phyloP scores from a whole-genome alignment of 129 eudicot genomes.

The Chrysanthemum makinoi region DNA sequence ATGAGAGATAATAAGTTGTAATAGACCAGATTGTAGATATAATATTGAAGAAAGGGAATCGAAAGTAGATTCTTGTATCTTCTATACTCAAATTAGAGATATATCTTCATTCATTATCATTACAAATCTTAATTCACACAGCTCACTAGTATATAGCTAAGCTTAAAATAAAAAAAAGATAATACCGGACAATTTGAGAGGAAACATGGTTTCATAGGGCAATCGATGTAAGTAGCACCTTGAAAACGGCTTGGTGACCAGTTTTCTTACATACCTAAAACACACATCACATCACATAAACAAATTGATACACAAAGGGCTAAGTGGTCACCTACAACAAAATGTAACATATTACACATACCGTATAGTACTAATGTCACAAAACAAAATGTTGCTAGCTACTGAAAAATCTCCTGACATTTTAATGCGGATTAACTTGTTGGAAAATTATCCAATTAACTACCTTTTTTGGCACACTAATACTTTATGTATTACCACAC shows the following conservation, averaged over 20 bases:
- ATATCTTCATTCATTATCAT: not conserved
- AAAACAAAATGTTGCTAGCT: too few relatives aligned
- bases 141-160: not conserved
- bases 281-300: slow-evolving; percentile 19
- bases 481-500: too few relatives aligned
- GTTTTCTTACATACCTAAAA: slow-evolving; percentile 79
- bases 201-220: slow-evolving; percentile 98
- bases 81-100: too few relatives aligned
- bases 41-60: not conserved
- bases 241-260: slow-evolving; percentile 96
- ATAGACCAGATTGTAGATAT: not conserved
- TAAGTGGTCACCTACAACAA: too few relatives aligned
- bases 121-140: not conserved
- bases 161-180: not conserved
- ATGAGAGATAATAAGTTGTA: not conserved
- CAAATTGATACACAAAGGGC: slow-evolving; percentile 19
- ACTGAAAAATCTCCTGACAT: too few relatives aligned
- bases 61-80: not conserved
- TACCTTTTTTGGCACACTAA: too few relatives aligned
- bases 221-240: slow-evolving; percentile 93
- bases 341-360: too few relatives aligned
- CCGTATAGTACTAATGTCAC: too few relatives aligned
- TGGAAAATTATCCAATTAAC: too few relatives aligned
- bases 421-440: too few relatives aligned
- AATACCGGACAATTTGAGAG: slow-evolving; percentile 93